Base-by-base conservation (phyloP, 2,329 filamentous ascomycete species). In the Aspergillus phoenicis region DNA sequence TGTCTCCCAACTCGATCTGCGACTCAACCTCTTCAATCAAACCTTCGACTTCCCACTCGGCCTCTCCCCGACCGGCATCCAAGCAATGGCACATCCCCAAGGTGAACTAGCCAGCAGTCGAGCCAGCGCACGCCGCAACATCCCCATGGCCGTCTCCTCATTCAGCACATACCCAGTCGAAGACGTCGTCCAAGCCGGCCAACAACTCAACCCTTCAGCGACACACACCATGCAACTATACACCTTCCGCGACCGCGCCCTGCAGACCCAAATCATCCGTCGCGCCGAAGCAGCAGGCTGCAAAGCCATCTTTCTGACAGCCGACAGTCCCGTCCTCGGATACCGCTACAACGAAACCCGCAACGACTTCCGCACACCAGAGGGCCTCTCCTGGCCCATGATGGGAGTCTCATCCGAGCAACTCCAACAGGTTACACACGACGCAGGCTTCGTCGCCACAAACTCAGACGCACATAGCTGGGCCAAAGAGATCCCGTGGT, bases 321-420 rank as follows among this genome's bases (percentile, higher is more conserved):
- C 84, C 1, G 85, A 87, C 64, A 79, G 78, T 0, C 84, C 84
- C 0, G 77, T 84, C 2, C 75, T 86, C 0, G 84, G 84, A 0
- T 75, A 80, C 5, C 77, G 84, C 0, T 77, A 83, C 48, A 82
- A 83, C 53, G 83, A 87, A 68, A 80, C 79, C 65, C 77, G 83
- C 2, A 84, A 83, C 62, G 76, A 80, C 39, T 85, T 86, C 69
- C 68, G 69, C 13, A 71, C 82, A 3, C 82, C 82, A 0, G 68
- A 73, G 13, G 74, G 74, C 13, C 68, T 82, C 39, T 70, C 62
- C 7, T 79, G 75, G 61, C 79, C 79, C 6, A 83, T 71, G 63
- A 53, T 68, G 56, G 67, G 68, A 7, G 66, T 60, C 57, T 63
- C 63, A 2, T 66, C 68, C n/a, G 63, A 68, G 24, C 60, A 67